Conservation (phyloP, 75 land plant genomes). For the Larix kaempferi region DNA sequence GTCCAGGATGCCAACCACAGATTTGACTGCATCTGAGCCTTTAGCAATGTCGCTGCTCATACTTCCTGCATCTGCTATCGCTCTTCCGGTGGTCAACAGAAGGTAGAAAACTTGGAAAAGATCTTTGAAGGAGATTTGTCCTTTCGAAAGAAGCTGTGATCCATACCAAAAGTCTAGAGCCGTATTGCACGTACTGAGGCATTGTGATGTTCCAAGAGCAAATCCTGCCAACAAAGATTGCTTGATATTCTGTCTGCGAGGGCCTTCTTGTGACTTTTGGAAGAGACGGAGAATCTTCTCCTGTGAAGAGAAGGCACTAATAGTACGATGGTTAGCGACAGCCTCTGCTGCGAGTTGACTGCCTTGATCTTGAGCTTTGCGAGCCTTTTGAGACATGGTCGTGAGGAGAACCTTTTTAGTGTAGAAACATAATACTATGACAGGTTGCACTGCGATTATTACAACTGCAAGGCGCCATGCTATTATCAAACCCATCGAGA, state of each 20-base stretch:
- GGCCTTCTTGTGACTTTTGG: background rate
- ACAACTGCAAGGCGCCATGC: constrained; percentile 37
- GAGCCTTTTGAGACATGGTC: background rate
- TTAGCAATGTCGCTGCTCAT: constrained; percentile 24
- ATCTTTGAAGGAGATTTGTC: constrained; percentile 4
- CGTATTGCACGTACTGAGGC: background rate
- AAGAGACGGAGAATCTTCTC: constrained; percentile 10
- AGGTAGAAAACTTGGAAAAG: constrained; percentile 27
- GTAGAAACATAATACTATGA: constrained; percentile 22
- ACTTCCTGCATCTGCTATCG: constrained; percentile 31
- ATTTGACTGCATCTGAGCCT: constrained; percentile 10
- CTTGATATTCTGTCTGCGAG: background rate
- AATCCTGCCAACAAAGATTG: constrained; percentile 18
- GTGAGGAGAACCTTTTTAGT: constrained; percentile 15
- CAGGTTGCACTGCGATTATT: constrained; percentile 36
- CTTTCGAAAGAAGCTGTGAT: constrained; percentile 26
- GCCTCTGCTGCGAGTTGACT: constrained; percentile 31
- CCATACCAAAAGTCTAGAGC: constrained; percentile 31
- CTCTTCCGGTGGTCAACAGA: constrained; percentile 25
- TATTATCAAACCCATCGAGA: constrained; percentile 15
- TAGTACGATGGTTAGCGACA: constrained; percentile 23
- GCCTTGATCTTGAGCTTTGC: constrained; percentile 11
- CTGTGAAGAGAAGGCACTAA: constrained; percentile 26
- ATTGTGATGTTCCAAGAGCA: constrained; percentile 17
- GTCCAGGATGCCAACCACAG: constrained; percentile 24